A percentile compares a stretch with the other conserved stretches of the same genome.
Conservation (phyloP, 176 grass and related monocot species). For the Oropetium thomaeum region DNA sequence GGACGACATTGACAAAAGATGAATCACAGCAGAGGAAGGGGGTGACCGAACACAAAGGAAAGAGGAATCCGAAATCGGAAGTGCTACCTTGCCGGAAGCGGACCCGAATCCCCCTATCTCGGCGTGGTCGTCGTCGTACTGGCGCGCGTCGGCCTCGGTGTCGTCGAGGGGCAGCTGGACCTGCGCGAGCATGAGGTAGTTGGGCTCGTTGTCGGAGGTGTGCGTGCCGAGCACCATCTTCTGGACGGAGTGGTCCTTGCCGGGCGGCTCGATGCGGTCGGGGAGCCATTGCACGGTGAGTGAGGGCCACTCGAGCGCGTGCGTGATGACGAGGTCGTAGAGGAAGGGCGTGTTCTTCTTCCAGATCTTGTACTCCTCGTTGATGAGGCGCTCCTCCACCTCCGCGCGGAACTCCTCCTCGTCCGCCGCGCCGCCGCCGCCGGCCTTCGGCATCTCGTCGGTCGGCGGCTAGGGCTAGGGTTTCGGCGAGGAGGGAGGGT, state of each 20-base stretch:
- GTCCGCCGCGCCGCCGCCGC: slow-evolving; percentile 30
- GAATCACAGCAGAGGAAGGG: too few species aligned
- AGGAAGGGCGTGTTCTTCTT: slow-evolving; percentile 99
- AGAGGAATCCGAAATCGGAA: background rate
- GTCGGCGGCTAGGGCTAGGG: slow-evolving; percentile 39
- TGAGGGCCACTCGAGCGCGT: slow-evolving; percentile 94
- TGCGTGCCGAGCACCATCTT: slow-evolving; percentile 93
- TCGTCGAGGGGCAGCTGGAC: slow-evolving; percentile 86
- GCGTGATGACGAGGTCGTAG: slow-evolving; percentile 95
- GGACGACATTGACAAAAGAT: background rate
- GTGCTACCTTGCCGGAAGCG: slow-evolving; percentile 55
- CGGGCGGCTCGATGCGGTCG: slow-evolving; percentile 69
- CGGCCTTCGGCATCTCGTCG: slow-evolving; percentile 65
- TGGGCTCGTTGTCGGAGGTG: slow-evolving; percentile 94
- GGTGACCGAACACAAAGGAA: background rate
- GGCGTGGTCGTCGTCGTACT: slow-evolving; percentile 83
- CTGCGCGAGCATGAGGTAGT: slow-evolving; percentile 93
- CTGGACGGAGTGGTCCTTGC: slow-evolving; percentile 89
- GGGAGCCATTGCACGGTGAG: slow-evolving; percentile 96
- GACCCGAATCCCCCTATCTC: slow-evolving; percentile 75
- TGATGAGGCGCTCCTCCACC: slow-evolving; percentile 81
- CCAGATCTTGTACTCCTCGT: slow-evolving; percentile 99
- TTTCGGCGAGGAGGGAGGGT: slow-evolving; percentile 13
- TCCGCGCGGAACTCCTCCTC: slow-evolving; percentile 81
- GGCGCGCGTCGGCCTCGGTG: slow-evolving; percentile 67